These are phyloP conservation scores for Starmerella vitae DNA, from an alignment of 805 yeast species.

Conservation along the genomic window DNA sequence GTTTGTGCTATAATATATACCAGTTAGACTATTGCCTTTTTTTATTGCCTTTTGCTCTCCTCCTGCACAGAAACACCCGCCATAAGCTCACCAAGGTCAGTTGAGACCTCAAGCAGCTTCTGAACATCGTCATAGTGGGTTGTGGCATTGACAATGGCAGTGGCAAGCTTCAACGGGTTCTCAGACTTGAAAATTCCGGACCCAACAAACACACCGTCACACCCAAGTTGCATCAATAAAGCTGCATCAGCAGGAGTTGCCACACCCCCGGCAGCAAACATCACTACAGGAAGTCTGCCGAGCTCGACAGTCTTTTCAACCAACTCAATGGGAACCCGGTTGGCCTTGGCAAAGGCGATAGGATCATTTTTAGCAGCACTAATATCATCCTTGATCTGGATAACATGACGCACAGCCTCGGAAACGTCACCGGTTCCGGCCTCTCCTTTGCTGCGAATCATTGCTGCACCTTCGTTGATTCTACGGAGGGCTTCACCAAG, in stretches of 20 bases:
- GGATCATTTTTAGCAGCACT: conserved; percentile 29
- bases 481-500: conserved; percentile 73
- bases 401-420: conserved; percentile 67
- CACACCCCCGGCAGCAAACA: conserved; percentile 80
- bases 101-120: conserved; percentile 49
- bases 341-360: conserved; percentile 36
- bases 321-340: conserved; percentile 46
- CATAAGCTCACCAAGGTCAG: conserved; percentile 65
- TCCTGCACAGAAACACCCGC: conserved; percentile 36
- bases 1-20: conserved; percentile 2
- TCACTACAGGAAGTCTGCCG: conserved; percentile 66
- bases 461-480: conserved; percentile 70
- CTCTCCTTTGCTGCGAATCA: conserved; percentile 79
- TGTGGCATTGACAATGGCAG: conserved; percentile 68
- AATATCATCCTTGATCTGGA: conserved; percentile 45
- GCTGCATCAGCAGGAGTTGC: conserved; percentile 87
- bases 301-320: conserved; percentile 35
- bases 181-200: conserved; percentile 67
- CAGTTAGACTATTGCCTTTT: not conserved
- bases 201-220: conserved; percentile 66
- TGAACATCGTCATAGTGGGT: conserved; percentile 52
- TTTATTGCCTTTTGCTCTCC: not conserved
- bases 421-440: conserved; percentile 82
- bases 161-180: conserved; percentile 59
- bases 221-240: conserved; percentile 65